A percentile compares a stretch with the other conserved stretches of the same genome.
Conservation (phyloP, 2,329 filamentous ascomycete species). For the Tolypocladium cylindrosporum region DNA sequence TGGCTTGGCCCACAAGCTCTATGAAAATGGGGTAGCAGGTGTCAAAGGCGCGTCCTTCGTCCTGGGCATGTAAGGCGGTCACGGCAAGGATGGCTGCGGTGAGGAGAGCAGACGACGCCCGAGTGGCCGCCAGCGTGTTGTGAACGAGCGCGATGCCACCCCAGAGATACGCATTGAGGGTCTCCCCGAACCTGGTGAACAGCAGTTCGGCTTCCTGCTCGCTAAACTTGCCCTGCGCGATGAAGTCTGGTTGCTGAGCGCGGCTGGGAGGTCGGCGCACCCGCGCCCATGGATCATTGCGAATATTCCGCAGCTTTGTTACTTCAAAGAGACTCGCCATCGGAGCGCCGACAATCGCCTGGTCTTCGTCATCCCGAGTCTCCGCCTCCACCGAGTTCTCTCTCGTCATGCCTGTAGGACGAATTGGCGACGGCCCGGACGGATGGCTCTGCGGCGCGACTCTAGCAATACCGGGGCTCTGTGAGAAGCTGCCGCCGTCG, state of each 20-base stretch:
- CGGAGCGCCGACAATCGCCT: constrained; percentile 18
- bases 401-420: constrained; percentile 19
- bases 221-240: constrained; percentile 15
- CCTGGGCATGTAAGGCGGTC: constrained; percentile 18
- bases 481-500: background rate
- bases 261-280: constrained; percentile 5
- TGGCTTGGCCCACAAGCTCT: constrained; percentile 43
- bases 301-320: constrained; percentile 21
- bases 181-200: constrained; percentile 16
- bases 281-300: constrained; percentile 16
- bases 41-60: constrained; percentile 37
- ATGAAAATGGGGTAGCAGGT: constrained; percentile 49
- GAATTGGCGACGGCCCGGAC: background rate
- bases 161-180: constrained; percentile 22
- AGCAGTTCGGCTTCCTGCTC: constrained; percentile 16
- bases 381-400: constrained; percentile 18
- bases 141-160: constrained; percentile 20
- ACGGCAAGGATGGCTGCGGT: constrained; percentile 21
- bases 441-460: background rate
- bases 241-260: constrained; percentile 16
- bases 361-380: constrained; percentile 11
- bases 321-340: constrained; percentile 23
- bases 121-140: constrained; percentile 14
- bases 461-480: background rate
- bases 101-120: constrained; percentile 18